These are phyloP conservation scores for Heritiera fomes DNA, from an alignment of 345 rosid species.

Conservation along the genomic window DNA sequence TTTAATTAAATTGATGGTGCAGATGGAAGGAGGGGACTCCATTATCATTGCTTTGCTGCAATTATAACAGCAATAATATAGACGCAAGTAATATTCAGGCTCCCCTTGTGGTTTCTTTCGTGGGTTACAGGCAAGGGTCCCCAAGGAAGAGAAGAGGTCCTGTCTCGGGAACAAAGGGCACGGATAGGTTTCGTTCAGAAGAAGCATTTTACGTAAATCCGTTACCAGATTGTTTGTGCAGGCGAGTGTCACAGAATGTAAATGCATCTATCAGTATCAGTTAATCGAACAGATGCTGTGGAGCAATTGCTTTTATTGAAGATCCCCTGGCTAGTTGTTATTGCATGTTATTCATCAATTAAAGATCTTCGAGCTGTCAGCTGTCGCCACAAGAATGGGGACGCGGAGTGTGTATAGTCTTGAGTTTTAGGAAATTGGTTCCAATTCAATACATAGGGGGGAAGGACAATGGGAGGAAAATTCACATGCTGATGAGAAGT, in stretches of 20 bases:
- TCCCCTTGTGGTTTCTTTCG: background rate
- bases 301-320: constrained; percentile 19
- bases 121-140: constrained; percentile 72
- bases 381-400: constrained; percentile 23
- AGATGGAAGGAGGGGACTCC: background rate
- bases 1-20: too few relatives aligned
- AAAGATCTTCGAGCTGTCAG: constrained; percentile 19
- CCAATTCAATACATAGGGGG: background rate
- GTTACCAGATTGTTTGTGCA: constrained; percentile 88
- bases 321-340: constrained; percentile 20
- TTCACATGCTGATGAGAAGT: background rate
- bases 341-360: background rate
- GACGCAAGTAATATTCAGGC: background rate
- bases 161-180: constrained; percentile 75
- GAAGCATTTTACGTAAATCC: constrained; percentile 90
- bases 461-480: background rate
- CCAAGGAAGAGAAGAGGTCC: constrained; percentile 93
- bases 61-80: background rate
- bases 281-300: constrained; percentile 20
- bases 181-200: constrained; percentile 82
- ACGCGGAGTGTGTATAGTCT: constrained; percentile 37
- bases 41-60: background rate
- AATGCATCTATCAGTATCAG: constrained; percentile 29
- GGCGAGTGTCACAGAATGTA: constrained; percentile 30
- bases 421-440: constrained; percentile 26